Evolutionary conservation across 1,284 basidiomycete genomes (phyloP), one percentile per base, ranked within the genome.

Genomic region (Naganishia sp.): DNA sequence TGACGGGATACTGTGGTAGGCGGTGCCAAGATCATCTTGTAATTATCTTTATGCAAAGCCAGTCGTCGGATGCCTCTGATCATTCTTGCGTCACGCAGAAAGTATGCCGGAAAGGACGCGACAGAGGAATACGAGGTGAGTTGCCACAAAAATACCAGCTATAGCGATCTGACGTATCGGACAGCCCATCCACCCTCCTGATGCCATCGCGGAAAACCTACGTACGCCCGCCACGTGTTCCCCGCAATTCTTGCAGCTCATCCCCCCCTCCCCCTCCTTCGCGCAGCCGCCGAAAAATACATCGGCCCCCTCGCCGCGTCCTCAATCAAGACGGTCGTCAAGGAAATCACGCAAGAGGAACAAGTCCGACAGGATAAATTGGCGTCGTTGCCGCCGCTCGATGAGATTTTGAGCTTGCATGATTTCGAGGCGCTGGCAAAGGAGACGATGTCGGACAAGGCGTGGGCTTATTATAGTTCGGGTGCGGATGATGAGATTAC

Each of bases 401-500:
- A 85, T 57, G 87, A 90, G 77, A 88, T 93, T 62, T 82, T 95
- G 42, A 93, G 89, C 72, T 80, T 96, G 71, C 91, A 94, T 77
- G 93, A 97, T 77, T 94, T 97, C 71, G 93, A 95, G 86, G 84
- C 86, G 39, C 86, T 94, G 56, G 90, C 89, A 9, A 85, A 84
- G 73, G 79, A 82, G 68, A 86, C 89, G 9, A 87, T 94, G 83
- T 82, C 86, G 0, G 85, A 87, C 63, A 89, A 90, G 73, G 90
- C 89, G 0, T 94, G 92, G 92, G 91, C 90, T 28, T 94, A 93
- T 77, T 93, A 92, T 75, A 88, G 87, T 41, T 90, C 88, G 18
- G 92, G 90, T 15, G 87, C 90, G 13, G 91, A 94, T 74, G 91
- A 93, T 73, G 91, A 93, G 78, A 90, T 92, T 72, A 94, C 89